phyloP scores from a whole-genome alignment of 1,284 basidiomycete genomes.

The Filobasidium uniguttulatum region DNA sequence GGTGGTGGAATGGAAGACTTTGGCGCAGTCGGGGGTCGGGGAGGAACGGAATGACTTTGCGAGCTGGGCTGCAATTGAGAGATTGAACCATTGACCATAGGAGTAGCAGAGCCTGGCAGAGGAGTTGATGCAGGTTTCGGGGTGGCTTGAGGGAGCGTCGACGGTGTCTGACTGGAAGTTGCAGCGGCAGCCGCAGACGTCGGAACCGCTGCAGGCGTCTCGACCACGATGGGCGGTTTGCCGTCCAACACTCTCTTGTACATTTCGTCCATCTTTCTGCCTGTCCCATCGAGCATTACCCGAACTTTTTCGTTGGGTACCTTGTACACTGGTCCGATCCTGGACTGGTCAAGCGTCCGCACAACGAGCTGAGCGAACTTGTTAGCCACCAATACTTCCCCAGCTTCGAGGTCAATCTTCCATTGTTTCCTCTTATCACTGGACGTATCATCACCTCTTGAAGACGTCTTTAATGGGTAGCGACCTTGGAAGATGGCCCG shows the following conservation, averaged over 20 bases:
- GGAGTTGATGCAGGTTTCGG: too few relatives aligned
- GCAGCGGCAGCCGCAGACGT: neutral
- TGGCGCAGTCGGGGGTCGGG: too few relatives aligned
- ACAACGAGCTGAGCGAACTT: slow-evolving; percentile 34
- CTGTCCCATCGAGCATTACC: slow-evolving; percentile 39
- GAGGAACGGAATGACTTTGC: too few relatives aligned
- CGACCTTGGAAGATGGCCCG: neutral
- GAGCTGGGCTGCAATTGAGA: too few relatives aligned
- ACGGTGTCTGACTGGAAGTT: neutral
- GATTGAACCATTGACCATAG: too few relatives aligned
- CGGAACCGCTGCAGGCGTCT: neutral
- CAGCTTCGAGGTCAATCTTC: slow-evolving; percentile 7
- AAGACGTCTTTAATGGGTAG: neutral
- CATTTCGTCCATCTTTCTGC: slow-evolving; percentile 31
- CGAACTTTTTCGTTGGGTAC: slow-evolving; percentile 26
- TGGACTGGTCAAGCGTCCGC: slow-evolving; percentile 33
- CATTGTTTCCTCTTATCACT: slow-evolving; percentile 1
- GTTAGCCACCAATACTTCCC: slow-evolving; percentile 19
- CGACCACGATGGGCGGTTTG: neutral
- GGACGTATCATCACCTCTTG: neutral
- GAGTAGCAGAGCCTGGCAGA: too few relatives aligned
- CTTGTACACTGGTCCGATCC: slow-evolving; percentile 22
- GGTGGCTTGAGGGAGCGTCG: too few relatives aligned
- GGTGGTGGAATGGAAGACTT: too few relatives aligned
- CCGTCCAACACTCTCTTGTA: slow-evolving; percentile 45